Evolutionary conservation across 306 rosid genomes (phyloP).

Genomic region (Prunus mume): DNA sequence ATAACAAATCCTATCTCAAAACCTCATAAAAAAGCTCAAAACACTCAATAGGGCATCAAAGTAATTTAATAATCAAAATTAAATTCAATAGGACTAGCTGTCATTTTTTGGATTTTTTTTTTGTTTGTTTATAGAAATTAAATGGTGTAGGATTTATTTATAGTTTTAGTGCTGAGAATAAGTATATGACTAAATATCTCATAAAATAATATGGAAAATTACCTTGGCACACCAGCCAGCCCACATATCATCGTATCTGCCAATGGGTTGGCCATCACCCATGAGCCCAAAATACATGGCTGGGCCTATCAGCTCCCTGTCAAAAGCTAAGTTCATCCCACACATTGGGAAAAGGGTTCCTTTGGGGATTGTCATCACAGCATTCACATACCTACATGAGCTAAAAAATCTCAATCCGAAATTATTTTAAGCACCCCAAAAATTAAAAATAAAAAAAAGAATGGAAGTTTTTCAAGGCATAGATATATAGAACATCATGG

Average conservation of each 20-base stretch:
- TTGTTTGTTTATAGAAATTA: too few species aligned
- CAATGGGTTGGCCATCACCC: constrained; percentile 51
- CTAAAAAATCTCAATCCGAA: constrained; percentile 6
- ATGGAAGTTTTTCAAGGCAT: neutral
- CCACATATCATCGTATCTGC: constrained; percentile 56
- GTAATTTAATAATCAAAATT: too few species aligned
- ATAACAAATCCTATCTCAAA: too few species aligned
- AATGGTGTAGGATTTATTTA: too few species aligned
- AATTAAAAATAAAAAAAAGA: neutral
- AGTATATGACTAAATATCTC: too few species aligned
- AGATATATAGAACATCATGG: neutral
- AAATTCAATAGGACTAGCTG: too few species aligned
- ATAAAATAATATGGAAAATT: neutral
- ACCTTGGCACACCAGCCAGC: constrained; percentile 54
- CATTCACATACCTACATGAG: constrained; percentile 36
- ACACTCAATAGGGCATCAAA: too few species aligned
- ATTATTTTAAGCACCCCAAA: neutral
- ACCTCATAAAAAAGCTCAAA: too few species aligned
- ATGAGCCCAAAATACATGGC: constrained; percentile 54
- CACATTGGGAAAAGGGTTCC: constrained; percentile 49
- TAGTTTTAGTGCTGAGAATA: too few species aligned
- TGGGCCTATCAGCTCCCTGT: constrained; percentile 48
- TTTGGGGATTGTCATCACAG: constrained; percentile 46
- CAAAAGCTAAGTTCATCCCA: constrained; percentile 51
- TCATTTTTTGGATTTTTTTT: too few species aligned